Evolutionary conservation across 2,329 filamentous ascomycete genomes (phyloP), one percentile per base, ranked within the genome.

Genomic region (Blastomyces gilchristii): DNA sequence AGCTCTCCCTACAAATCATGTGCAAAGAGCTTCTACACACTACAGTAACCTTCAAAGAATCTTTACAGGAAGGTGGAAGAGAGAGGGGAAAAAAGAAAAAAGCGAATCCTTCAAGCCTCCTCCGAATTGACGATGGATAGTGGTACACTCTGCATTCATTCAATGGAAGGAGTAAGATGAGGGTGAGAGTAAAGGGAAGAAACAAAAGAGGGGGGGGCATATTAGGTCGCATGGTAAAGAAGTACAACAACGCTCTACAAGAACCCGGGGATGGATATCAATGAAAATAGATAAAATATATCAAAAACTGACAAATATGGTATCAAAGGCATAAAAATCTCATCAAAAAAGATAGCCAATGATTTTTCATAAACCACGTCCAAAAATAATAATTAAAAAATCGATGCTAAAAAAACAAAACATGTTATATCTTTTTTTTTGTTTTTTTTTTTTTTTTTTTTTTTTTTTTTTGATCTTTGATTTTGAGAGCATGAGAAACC

Each of bases 401-500:
- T 37, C 34, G 34, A 37, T 37, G 41, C n/a, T 50, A 50, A 25
- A 5, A 50, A 25, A 50, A 50, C n/a, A 50, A 49, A 49, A 50
- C 9, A 50, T 3, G 45, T 12, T 45, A 49, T 45, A 14, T 18
- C n/a, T 0, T 22, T 22, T 22, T 22, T 22, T 22, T 22, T 3
- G 3, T 25, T 41, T 14, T 8, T 16, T 25, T 57, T 57, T 45
- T 45, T 12, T 57, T 39, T 64, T 14, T 28, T 53, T 22, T 22
- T 22, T 22, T 22, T 22, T 22, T 22, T 22, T 22, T 22, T 22
- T 22, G n/a, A 22, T 22, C 62, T 62, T 54, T 9, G 34, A 37
- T 59, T 34, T 50, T 66, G 72, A 71, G 71, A 58, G 71, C 73
- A 76, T 73, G 74, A 75, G 71, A 76, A 76, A 76, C 74, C 74